A percentile compares a stretch with the other conserved stretches of the same genome.
Evolutionary conservation across 139 green algal genomes (phyloP).

Genomic region (Chlamydomonas sp.): DNA sequence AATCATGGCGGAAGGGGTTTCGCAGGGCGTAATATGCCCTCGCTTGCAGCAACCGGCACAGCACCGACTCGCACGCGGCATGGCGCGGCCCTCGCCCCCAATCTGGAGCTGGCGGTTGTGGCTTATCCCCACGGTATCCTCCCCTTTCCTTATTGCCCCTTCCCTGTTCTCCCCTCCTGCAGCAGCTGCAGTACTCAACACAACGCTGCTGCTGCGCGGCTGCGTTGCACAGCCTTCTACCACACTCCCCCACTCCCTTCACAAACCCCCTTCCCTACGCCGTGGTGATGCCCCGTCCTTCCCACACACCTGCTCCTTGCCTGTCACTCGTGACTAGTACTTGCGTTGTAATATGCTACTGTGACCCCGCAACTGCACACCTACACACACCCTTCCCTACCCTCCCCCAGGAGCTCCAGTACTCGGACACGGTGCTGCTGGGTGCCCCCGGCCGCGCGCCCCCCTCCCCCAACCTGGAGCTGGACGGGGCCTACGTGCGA

Average conservation of each 20-base stretch:
- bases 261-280: too few species aligned
- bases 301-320: not conserved
- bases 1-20: too few species aligned
- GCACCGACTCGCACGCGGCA: not conserved
- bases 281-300: not conserved
- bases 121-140: too few species aligned
- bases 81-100: not conserved
- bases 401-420: not conserved
- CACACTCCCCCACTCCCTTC: too few species aligned
- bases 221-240: too few species aligned
- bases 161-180: too few species aligned
- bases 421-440: slow-evolving; percentile 1
- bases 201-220: too few species aligned
- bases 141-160: too few species aligned
- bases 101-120: too few species aligned
- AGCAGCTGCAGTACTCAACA: too few species aligned
- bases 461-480: not conserved
- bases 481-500: slow-evolving; percentile 12
- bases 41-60: not conserved
- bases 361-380: too few species aligned
- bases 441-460: not conserved
- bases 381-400: not conserved
- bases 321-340: not conserved
- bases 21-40: too few species aligned
- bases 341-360: not conserved